A percentile compares a stretch with the other conserved stretches of the same genome.
Evolutionary conservation across 2,329 filamentous ascomycete genomes (phyloP).

Genomic region (Nigrospora osmanthi): DNA sequence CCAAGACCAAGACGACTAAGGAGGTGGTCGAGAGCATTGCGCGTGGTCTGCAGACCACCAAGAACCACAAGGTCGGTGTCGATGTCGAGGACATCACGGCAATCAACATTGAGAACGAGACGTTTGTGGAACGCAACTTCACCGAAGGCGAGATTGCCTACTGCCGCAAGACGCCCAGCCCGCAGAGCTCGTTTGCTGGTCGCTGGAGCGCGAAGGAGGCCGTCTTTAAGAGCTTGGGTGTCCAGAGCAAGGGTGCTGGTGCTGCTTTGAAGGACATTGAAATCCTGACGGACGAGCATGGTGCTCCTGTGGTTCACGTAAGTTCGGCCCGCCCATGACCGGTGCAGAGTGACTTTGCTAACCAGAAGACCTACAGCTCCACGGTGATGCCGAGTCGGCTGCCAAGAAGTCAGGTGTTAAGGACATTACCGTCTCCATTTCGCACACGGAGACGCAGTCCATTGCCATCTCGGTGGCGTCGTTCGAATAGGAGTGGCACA

Average conservation of each 20-base stretch:
- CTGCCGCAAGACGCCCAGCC: slow-evolving; percentile 70
- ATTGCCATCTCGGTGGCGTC: slow-evolving; percentile 82
- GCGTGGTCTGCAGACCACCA: slow-evolving; percentile 38
- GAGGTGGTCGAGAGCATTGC: slow-evolving; percentile 74
- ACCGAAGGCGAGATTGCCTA: slow-evolving; percentile 77
- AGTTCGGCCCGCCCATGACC: slow-evolving; percentile 27
- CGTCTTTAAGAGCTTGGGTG: slow-evolving; percentile 94
- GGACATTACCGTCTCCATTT: slow-evolving; percentile 86
- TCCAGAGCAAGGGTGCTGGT: slow-evolving; percentile 78
- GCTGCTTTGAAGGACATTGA: slow-evolving; percentile 93
- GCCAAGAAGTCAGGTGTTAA: slow-evolving; percentile 85
- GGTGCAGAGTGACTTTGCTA: slow-evolving; percentile 19
- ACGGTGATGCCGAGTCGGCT: slow-evolving; percentile 74
- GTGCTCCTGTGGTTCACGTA: slow-evolving; percentile 80
- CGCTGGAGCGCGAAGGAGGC: slow-evolving; percentile 98
- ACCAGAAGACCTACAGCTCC: slow-evolving; percentile 51
- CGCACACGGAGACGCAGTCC: slow-evolving; percentile 88
- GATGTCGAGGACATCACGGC: slow-evolving; percentile 85
- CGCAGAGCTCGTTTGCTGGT: slow-evolving; percentile 87
- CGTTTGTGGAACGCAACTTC: slow-evolving; percentile 92
- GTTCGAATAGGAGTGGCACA: background rate
- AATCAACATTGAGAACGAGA: slow-evolving; percentile 89
- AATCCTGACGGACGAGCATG: slow-evolving; percentile 71
- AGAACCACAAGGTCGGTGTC: slow-evolving; percentile 77
- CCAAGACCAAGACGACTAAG: slow-evolving; percentile 55